Conservation (phyloP, 208 protist genomes). For the Leishmania mexicana region DNA sequence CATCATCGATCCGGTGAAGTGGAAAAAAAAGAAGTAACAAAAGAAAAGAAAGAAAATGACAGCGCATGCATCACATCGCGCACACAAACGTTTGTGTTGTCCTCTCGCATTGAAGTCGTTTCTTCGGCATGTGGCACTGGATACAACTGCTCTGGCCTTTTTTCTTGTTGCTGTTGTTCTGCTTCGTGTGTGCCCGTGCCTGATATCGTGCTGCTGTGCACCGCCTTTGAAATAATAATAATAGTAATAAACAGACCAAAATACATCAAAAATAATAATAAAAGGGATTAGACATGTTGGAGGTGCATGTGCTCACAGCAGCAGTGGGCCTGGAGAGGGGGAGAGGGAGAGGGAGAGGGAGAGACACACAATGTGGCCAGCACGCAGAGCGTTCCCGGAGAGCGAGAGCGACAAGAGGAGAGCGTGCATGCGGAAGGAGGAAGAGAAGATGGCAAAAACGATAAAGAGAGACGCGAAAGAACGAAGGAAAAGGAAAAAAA, state of each 20-base stretch:
- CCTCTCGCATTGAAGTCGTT: too few species aligned
- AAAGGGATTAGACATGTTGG: background rate
- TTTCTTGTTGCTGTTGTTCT: background rate
- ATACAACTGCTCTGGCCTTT: too few species aligned
- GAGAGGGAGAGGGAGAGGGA: background rate
- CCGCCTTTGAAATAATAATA: too few species aligned
- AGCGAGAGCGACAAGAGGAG: background rate
- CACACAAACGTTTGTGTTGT: too few species aligned
- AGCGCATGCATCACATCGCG: background rate
- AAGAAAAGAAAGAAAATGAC: background rate
- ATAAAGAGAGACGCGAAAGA: background rate
- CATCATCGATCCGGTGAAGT: background rate
- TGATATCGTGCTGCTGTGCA: background rate
- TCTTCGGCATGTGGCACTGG: background rate
- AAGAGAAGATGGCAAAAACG: background rate
- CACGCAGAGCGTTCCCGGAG: background rate
- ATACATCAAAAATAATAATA: too few species aligned
- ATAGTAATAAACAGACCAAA: too few species aligned
- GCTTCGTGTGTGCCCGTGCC: background rate
- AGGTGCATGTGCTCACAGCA: background rate
- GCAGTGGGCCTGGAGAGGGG: background rate
- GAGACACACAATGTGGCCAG: background rate
- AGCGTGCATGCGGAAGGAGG: background rate
- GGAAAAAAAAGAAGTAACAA: background rate
- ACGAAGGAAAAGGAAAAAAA: background rate